Evolutionary conservation across 2,329 filamentous ascomycete species (phyloP).

Genomic region (Calonectria leucothoes): DNA sequence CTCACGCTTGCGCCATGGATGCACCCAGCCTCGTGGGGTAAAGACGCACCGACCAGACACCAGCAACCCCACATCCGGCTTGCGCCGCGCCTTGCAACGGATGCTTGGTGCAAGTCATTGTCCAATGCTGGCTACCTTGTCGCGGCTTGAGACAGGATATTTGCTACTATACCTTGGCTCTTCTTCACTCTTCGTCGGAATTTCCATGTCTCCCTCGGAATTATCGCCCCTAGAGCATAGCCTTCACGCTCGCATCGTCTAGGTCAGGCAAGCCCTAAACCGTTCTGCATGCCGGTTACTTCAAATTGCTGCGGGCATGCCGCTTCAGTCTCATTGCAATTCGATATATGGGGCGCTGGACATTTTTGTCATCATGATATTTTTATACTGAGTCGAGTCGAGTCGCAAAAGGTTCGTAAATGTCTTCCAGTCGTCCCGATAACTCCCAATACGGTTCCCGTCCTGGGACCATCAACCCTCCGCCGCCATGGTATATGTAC

Average conservation of each 20-base stretch:
- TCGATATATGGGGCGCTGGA: neutral
- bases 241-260: neutral
- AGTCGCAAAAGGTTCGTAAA: constrained; percentile 20
- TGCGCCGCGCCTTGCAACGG: neutral
- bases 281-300: neutral
- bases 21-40: constrained; percentile 39
- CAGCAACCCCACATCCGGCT: constrained; percentile 15
- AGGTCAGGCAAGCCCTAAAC: constrained; percentile 8
- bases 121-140: neutral
- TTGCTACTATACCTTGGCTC: neutral
- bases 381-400: neutral
- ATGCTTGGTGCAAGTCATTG: neutral
- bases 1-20: constrained; percentile 31
- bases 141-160: neutral
- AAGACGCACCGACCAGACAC: constrained; percentile 18
- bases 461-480: constrained; percentile 11
- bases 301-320: neutral
- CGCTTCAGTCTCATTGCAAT: neutral
- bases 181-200: neutral
- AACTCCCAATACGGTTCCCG: constrained; percentile 29
- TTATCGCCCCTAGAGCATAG: neutral
- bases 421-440: constrained; percentile 12
- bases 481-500: constrained; percentile 33
- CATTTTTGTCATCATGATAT: neutral
- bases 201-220: neutral